Conservation (phyloP, 1,284 basidiomycete genomes). For the Cutaneotrichosporon mucoides region DNA sequence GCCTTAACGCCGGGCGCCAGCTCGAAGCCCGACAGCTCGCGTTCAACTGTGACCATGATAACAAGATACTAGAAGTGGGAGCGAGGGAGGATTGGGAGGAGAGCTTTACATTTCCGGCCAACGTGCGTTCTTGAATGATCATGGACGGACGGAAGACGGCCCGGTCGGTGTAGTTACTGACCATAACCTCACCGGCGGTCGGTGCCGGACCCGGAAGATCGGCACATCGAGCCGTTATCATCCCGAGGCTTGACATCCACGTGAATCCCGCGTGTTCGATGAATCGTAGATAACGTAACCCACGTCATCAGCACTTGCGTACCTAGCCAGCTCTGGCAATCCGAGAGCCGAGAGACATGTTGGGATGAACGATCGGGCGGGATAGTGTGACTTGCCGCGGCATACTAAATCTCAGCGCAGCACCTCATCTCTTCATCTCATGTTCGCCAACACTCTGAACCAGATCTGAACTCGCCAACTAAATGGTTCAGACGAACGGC, state of each 20-base stretch:
- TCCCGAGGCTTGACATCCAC: background rate
- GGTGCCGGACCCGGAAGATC: background rate
- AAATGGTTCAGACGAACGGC: constrained; percentile 1
- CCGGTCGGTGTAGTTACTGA: background rate
- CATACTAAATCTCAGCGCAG: background rate
- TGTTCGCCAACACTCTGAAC: background rate
- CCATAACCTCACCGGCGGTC: background rate
- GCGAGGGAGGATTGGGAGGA: background rate
- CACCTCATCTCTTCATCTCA: background rate
- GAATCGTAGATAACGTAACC: too few species aligned
- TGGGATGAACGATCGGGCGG: background rate
- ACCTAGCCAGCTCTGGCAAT: too few species aligned
- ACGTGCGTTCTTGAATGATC: background rate
- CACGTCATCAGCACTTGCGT: too few species aligned
- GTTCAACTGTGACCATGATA: constrained; percentile 24
- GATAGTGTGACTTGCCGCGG: background rate
- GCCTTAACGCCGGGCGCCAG: constrained; percentile 2
- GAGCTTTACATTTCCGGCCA: background rate
- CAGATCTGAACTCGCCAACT: background rate
- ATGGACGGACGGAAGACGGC: background rate
- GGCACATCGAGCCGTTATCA: background rate
- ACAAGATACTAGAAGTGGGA: background rate
- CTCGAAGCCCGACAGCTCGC: constrained; percentile 24
- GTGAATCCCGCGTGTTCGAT: background rate
- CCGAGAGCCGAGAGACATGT: too few species aligned